Evolutionary conservation across 805 yeast species (phyloP).

Genomic region (Candida mattraensis): DNA sequence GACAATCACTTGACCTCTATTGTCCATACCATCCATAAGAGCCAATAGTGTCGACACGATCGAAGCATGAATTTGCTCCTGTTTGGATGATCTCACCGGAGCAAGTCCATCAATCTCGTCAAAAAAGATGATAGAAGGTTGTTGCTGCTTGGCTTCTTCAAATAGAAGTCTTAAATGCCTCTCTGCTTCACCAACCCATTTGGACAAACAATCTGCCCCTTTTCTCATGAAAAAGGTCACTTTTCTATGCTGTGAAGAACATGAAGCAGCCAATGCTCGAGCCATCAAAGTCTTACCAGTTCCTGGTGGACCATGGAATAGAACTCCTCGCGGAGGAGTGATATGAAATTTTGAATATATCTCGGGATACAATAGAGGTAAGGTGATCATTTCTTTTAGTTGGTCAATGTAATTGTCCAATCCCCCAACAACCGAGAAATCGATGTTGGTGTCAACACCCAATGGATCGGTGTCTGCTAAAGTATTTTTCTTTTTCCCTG

Average conservation of each 20-base stretch:
- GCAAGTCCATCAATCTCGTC: constrained; percentile 99
- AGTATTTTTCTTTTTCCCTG: constrained; percentile 49
- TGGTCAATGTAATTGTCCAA: constrained; percentile 87
- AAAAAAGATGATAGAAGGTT: constrained; percentile 93
- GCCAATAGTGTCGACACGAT: constrained; percentile 95
- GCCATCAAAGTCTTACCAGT: constrained; percentile 99
- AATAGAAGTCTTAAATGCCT: constrained; percentile 85
- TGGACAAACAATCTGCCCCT: constrained; percentile 95
- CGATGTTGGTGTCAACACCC: constrained; percentile 64
- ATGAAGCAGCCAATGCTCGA: constrained; percentile 92
- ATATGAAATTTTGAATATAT: constrained; percentile 84
- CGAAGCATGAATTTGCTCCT: constrained; percentile 97
- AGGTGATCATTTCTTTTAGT: constrained; percentile 93
- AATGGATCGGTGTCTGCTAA: constrained; percentile 91
- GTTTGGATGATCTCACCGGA: constrained; percentile 95
- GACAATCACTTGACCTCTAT: constrained; percentile 95
- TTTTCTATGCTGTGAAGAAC: constrained; percentile 79
- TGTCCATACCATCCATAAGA: constrained; percentile 98
- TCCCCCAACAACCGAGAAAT: constrained; percentile 86
- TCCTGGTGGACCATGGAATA: constrained; percentile 99
- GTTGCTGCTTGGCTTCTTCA: constrained; percentile 95
- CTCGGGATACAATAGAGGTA: constrained; percentile 92
- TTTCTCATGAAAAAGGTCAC: constrained; percentile 97
- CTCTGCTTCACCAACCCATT: constrained; percentile 99
- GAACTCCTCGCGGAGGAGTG: constrained; percentile 95